These are phyloP conservation scores for Candida anutae DNA, from an alignment of 1,139 yeast genomes.

Conservation along the genomic window DNA sequence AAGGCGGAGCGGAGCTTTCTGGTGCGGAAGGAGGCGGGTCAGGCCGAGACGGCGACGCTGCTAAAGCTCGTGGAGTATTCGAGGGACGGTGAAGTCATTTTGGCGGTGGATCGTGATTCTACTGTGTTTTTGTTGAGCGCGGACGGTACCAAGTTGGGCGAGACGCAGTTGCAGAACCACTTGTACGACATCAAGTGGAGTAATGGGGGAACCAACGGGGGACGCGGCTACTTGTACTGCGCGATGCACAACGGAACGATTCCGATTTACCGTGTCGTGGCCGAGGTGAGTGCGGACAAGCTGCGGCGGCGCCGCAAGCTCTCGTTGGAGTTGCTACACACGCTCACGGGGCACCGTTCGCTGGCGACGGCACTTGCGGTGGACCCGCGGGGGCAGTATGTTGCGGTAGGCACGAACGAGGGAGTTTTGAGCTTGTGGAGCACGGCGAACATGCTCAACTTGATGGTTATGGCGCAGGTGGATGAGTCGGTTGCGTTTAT, in stretches of 20 bases:
- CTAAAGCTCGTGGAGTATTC: constrained; percentile 39
- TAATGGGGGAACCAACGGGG: constrained; percentile 18
- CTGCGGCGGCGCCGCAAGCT: constrained; percentile 1
- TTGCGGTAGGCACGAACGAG: constrained; percentile 61
- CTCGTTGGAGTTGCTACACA: constrained; percentile 16
- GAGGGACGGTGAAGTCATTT: constrained; percentile 45
- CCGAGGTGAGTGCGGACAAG: constrained; percentile 2
- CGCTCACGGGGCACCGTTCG: constrained; percentile 41
- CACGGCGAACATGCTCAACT: constrained; percentile 36
- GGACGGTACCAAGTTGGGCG: constrained; percentile 14
- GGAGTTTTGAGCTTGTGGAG: constrained; percentile 65
- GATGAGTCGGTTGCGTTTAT: constrained; percentile 44
- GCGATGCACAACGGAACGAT: constrained; percentile 37
- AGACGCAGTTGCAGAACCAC: constrained; percentile 15
- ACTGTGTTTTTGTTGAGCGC: constrained; percentile 21
- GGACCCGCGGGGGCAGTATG: constrained; percentile 51
- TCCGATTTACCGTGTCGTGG: constrained; percentile 15
- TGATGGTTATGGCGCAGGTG: constrained; percentile 34
- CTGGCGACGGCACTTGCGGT: constrained; percentile 42
- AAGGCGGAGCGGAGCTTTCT: constrained; percentile 26
- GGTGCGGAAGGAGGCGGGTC: constrained; percentile 13
- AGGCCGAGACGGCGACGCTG: constrained; percentile 6
- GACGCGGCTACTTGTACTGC: constrained; percentile 21
- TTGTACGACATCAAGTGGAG: constrained; percentile 29
- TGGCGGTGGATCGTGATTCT: constrained; percentile 38